Evolutionary conservation across 345 rosid genomes (phyloP).

Genomic region (Arabidopsis arenosa): DNA sequence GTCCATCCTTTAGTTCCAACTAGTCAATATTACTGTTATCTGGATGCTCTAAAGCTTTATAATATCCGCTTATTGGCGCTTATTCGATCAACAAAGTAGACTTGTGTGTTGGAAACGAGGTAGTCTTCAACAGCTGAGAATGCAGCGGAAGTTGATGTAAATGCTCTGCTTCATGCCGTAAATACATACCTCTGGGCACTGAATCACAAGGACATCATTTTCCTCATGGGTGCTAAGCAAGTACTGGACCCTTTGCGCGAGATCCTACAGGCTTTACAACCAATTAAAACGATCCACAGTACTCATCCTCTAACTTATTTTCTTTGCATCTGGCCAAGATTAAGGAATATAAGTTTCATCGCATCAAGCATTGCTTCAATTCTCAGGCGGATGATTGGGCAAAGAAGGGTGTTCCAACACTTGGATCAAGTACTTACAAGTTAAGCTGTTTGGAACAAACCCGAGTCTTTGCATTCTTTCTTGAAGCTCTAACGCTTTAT

Average conservation of each 20-base stretch:
- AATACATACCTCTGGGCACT: background rate
- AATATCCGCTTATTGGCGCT: too few species aligned
- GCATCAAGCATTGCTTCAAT: background rate
- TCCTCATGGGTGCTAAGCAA: background rate
- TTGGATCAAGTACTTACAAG: constrained; percentile 63
- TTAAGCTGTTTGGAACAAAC: constrained; percentile 60
- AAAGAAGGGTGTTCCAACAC: constrained; percentile 37
- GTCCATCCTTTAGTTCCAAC: background rate
- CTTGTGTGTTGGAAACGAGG: background rate
- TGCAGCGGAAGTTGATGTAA: background rate
- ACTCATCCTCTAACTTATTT: too few species aligned
- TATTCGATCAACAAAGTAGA: background rate
- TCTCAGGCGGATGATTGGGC: background rate
- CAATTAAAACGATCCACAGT: background rate
- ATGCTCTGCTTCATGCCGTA: background rate
- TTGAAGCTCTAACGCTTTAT: constrained; percentile 62
- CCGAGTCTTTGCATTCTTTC: constrained; percentile 70
- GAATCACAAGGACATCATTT: background rate
- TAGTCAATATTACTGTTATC: background rate
- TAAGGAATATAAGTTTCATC: background rate
- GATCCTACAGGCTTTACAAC: background rate
- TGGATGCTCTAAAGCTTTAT: too few species aligned
- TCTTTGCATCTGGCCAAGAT: background rate
- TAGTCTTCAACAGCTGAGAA: background rate
- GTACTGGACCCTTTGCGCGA: background rate